A percentile compares a stretch with the other conserved stretches of the same genome.
Conservation (phyloP, 495 filamentous ascomycete genomes). For the Letharia columbiana region DNA sequence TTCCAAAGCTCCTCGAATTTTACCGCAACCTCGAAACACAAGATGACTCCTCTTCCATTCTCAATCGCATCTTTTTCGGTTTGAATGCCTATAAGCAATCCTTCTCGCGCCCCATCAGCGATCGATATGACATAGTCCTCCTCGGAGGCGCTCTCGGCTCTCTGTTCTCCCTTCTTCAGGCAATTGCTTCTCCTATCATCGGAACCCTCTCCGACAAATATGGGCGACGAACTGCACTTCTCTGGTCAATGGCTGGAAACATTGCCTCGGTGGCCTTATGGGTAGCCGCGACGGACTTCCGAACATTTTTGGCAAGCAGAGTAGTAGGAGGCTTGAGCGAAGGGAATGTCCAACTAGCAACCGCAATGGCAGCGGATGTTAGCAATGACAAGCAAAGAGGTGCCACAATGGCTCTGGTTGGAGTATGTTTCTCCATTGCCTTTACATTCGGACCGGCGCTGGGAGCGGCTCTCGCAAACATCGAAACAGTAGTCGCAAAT, state of each 20-base stretch:
- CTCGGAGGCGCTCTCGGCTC: conserved; percentile 91
- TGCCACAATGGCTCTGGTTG: conserved; percentile 90
- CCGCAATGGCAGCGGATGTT: conserved; percentile 94
- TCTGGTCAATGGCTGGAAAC: conserved; percentile 93
- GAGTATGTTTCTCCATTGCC: conserved; percentile 91
- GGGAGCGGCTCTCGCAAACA: conserved; percentile 70
- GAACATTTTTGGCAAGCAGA: conserved; percentile 86
- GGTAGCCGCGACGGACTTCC: conserved; percentile 87
- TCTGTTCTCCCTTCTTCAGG: conserved; percentile 88
- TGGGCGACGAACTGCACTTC: conserved; percentile 79
- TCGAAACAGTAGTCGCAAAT: conserved; percentile 71
- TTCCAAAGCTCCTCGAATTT: conserved; percentile 88
- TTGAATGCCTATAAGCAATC: conserved; percentile 93
- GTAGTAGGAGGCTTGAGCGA: conserved; percentile 91
- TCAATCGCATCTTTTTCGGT: conserved; percentile 68
- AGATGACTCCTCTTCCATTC: conserved; percentile 52
- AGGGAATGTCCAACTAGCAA: conserved; percentile 93
- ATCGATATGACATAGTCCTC: conserved; percentile 92
- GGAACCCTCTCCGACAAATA: conserved; percentile 80
- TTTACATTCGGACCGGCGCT: conserved; percentile 94
- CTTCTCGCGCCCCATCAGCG: conserved; percentile 88
- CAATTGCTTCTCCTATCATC: conserved; percentile 85
- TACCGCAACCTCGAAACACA: conserved; percentile 66
- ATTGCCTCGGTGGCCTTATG: conserved; percentile 86
- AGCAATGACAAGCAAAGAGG: conserved; percentile 73